These are phyloP conservation scores for Monocercomonoides exilis DNA, from an alignment of 78 protist species.

Conservation along the genomic window DNA sequence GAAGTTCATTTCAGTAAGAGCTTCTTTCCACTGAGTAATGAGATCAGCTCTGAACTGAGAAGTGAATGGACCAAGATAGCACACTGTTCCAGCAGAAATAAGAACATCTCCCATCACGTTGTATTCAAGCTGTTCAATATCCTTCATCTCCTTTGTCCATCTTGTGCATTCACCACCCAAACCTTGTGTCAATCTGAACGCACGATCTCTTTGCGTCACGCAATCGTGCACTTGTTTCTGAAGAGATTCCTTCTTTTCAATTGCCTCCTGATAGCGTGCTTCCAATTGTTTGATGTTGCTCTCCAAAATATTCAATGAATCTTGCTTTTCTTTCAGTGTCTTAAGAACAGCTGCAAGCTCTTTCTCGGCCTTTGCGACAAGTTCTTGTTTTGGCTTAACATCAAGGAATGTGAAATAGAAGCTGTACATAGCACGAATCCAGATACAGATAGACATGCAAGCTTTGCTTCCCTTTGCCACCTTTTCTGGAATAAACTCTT, in stretches of 20 bases:
- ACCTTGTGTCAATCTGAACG: constrained; percentile 53
- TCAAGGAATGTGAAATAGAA: constrained; percentile 49
- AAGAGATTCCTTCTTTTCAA: constrained; percentile 44
- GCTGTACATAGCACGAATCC: constrained; percentile 68
- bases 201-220: constrained; percentile 46
- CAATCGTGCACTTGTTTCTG: constrained; percentile 27
- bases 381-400: constrained; percentile 64
- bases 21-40: constrained; percentile 25
- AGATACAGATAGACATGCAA: constrained; percentile 62
- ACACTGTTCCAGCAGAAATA: constrained; percentile 52
- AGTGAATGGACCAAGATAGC: constrained; percentile 72
- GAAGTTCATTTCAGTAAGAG: constrained; percentile 5
- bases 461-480: constrained; percentile 52
- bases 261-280: constrained; percentile 30
- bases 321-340: constrained; percentile 27
- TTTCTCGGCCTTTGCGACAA: constrained; percentile 37
- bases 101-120: constrained; percentile 54
- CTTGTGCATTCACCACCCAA: constrained; percentile 70
- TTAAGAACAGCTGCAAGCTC: constrained; percentile 29
- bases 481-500: constrained; percentile 44
- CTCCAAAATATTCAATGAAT: neutral
- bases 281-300: constrained; percentile 3
- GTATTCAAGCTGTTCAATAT: neutral
- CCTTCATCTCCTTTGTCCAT: constrained; percentile 38
- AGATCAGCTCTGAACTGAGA: constrained; percentile 33